Evolutionary conservation across 1,284 basidiomycete genomes (phyloP), one percentile per base, ranked within the genome.

Genomic region (Moniliophthora roreri): DNA sequence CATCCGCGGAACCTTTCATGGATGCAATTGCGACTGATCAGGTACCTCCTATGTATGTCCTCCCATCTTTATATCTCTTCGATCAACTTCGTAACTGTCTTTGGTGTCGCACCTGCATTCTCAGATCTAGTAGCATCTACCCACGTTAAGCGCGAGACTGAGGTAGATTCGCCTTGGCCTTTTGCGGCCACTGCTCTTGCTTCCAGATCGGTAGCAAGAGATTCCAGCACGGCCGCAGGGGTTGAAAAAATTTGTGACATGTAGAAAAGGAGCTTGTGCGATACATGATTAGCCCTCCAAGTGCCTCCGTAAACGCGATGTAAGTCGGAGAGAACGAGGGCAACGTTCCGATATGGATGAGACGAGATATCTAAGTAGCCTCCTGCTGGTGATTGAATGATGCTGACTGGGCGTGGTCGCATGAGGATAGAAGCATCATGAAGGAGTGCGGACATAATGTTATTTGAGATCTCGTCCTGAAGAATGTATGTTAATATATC

Each of bases 191-290:
- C 11, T 11, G 28, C 28, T 32, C 28, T 32, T 32, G 28, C 56
- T 6, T 42, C 32, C 21, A 74, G 58, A 53, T 85, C 79, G 42
- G 76, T 69, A 9, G 74, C 68, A 41, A 85, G 60, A 10, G 65
- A 65, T 34, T 67, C 65, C 35, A 84, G 61, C 49, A 78, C 62
- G 1, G 53, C 51, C 13, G 71, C 62, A 1, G 81, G 77, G 15
- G 70, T 75, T 1, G 73, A 70, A 15, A 77, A 47, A 11, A 80
- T 63, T 50, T 82, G 76, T 1, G 77, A 81, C 4, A 77, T 78
- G 60, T 87, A 87, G 63, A 83, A 87, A 39, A 73, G 66, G 48
- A 81, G 64, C 70, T 82, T 87, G 58, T 75, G 79, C 21, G 70
- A 67, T 54, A 77, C 69, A 57, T 76, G 78, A 59, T 71, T 78